Conservation (phyloP, 1,284 basidiomycete genomes). For the Naganishia albida region DNA sequence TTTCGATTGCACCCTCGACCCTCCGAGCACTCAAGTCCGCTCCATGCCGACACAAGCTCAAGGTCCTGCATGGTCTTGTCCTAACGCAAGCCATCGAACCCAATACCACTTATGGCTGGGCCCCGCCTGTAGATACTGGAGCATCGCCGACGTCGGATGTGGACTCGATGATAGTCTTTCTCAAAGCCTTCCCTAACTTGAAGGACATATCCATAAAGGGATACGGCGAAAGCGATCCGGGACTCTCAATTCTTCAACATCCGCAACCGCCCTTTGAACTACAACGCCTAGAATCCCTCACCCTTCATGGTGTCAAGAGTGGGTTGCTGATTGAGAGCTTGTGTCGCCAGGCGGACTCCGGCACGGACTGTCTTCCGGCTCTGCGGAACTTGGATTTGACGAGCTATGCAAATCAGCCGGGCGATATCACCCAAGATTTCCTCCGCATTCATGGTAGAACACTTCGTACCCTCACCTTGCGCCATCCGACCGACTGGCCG, state of each 20-base stretch:
- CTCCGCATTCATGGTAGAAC: constrained; percentile 14
- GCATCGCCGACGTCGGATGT: neutral
- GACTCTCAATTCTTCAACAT: constrained; percentile 1
- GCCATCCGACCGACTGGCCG: constrained; percentile 20
- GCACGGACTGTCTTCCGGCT: neutral
- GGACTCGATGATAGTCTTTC: constrained; percentile 13
- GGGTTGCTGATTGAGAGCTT: constrained; percentile 3
- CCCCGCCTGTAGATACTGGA: neutral
- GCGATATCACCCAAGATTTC: constrained; percentile 15
- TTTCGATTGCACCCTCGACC: constrained; percentile 25
- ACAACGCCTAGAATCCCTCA: constrained; percentile 1
- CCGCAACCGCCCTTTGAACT: constrained; percentile 16
- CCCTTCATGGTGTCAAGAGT: constrained; percentile 23
- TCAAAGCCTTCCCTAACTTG: constrained; percentile 17
- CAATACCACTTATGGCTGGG: neutral
- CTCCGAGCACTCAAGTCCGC: constrained; percentile 11
- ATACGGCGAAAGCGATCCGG: constrained; percentile 12
- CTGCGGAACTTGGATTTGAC: constrained; percentile 16
- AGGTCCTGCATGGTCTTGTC: constrained; percentile 12
- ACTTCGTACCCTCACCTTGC: constrained; percentile 11
- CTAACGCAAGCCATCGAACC: constrained; percentile 17
- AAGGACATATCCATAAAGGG: constrained; percentile 16
- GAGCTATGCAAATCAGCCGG: constrained; percentile 4
- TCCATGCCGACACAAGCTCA: constrained; percentile 5
- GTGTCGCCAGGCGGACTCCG: neutral